Conservation (phyloP, 352 stramenopile genomes). For the Phytophthora syringae region DNA sequence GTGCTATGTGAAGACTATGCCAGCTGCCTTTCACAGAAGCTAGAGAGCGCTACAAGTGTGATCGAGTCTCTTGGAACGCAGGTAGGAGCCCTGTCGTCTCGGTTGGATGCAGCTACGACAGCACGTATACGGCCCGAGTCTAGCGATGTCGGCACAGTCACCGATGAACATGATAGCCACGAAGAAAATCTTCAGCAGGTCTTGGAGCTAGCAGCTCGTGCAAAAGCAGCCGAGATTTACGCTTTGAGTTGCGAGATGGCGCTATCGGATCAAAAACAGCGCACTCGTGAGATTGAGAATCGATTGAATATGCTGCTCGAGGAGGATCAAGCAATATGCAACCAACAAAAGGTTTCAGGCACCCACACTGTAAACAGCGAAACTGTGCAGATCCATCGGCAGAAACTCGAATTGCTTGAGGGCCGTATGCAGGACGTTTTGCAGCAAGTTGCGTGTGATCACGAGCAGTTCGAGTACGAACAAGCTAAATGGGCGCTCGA, state of each 20-base stretch:
- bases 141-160: slow-evolving; percentile 7
- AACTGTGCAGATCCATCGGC: slow-evolving; percentile 37
- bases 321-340: slow-evolving; percentile 22
- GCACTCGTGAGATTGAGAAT: slow-evolving; percentile 30
- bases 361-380: slow-evolving; percentile 6
- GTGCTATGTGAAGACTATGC: slow-evolving; percentile 27
- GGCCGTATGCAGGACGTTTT: slow-evolving; percentile 54
- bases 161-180: slow-evolving; percentile 1
- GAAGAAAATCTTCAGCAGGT: slow-evolving; percentile 20
- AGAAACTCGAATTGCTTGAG: slow-evolving; percentile 59
- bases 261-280: slow-evolving; percentile 40
- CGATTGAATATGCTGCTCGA: slow-evolving; percentile 55
- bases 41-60: slow-evolving; percentile 1
- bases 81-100: slow-evolving; percentile 12
- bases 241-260: slow-evolving; percentile 46
- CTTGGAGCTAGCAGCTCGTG: slow-evolving; percentile 38
- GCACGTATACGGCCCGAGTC: neutral
- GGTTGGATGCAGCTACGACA: neutral
- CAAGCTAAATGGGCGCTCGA: slow-evolving; percentile 62
- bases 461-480: slow-evolving; percentile 70
- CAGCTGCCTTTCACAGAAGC: slow-evolving; percentile 11
- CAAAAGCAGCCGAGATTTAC: slow-evolving; percentile 52
- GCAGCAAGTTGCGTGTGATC: slow-evolving; percentile 67
- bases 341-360: neutral
- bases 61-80: slow-evolving; percentile 16